Evolutionary conservation across 768 basidiomycete genomes (phyloP).

Genomic region (Amanita fuliginea): DNA sequence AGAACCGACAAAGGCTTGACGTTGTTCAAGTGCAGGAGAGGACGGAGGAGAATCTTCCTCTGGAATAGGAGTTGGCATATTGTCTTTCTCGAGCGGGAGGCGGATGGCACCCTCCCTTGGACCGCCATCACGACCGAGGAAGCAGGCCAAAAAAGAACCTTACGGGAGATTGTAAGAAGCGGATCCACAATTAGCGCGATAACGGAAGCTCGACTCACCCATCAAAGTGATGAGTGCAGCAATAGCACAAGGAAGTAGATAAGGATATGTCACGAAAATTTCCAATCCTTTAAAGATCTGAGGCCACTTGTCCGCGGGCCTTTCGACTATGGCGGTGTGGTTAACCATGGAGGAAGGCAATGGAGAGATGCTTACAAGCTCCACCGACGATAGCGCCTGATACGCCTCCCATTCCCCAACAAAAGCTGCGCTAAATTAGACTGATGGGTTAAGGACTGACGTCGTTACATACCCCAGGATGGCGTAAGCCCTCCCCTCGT

Average conservation of each 20-base stretch:
- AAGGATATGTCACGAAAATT: conserved; percentile 75
- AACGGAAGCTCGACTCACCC: conserved; percentile 29
- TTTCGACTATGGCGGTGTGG: conserved; percentile 53
- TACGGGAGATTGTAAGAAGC: conserved; percentile 2
- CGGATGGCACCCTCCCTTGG: conserved; percentile 79
- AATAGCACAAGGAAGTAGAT: conserved; percentile 77
- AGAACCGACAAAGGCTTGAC: conserved; percentile 28
- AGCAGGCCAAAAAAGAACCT: conserved; percentile 85
- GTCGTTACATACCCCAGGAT: conserved; percentile 57
- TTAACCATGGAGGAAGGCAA: conserved; percentile 1
- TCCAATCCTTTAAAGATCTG: conserved; percentile 50
- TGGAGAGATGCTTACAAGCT: conserved; percentile 43
- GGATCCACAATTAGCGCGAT: conserved; percentile 4
- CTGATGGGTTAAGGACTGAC: conserved; percentile 2
- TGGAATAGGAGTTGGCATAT: conserved; percentile 39
- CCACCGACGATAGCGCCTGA: conserved; percentile 82
- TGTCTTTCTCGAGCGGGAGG: conserved; percentile 65
- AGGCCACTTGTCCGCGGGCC: conserved; percentile 83
- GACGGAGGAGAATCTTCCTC: conserved; percentile 47
- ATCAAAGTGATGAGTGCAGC: conserved; percentile 67
- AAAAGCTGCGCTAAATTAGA: conserved; percentile 44
- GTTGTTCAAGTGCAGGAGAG: conserved; percentile 33
- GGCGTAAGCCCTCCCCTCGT: conserved; percentile 92
- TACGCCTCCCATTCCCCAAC: conserved; percentile 96
- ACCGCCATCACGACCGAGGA: conserved; percentile 87